Evolutionary conservation across 257 asterid species (phyloP), one percentile per base, ranked within the genome.

Genomic region (Nicotiana undulata): DNA sequence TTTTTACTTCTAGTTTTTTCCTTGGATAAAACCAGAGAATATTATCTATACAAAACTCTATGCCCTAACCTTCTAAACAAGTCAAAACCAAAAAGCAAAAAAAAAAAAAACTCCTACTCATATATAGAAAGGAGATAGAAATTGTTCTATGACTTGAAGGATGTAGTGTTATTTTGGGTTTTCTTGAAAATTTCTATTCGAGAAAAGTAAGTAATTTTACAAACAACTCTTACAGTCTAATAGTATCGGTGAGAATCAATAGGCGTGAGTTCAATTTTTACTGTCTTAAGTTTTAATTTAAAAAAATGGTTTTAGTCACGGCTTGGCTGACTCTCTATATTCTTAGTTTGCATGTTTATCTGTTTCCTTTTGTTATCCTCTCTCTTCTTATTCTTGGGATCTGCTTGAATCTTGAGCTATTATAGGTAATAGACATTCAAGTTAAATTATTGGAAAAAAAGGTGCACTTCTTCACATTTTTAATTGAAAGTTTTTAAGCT

Each of bases 1-100:
- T 72, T 32, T 77, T 78, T 83, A 75, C 79, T 31, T 59, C 78
- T 84, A 77, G 81, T 68, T 59, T 82, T 70, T 80, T 79, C 10
- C 81, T 75, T 76, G 59, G 65, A 84, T 26, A 77, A 82, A 81
- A 83, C 81, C 85, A 84, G 34, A 84, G n/a, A 82, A 78, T 78
- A 66, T 66, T 26, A 75, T 85, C 63, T 82, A 82, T 70, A 12
- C 11, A 70, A 44, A 70, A 20, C 59, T 44, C 37, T 22, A 40
- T 70, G 59, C 56, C 77, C 77, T 70, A 85, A 82, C 86, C 63
- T 82, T 65, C 65, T 18, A 76, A 4, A 66, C 56, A 67, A 32
- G 26, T 70, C 80, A 26, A 49, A 68, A 55, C 65, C 58, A 20
- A 22, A 59, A 20, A 22, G 0, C 18, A 3, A 9, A 20, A 59